Conservation (phyloP, 768 basidiomycete species). For the Russula brevipes region DNA sequence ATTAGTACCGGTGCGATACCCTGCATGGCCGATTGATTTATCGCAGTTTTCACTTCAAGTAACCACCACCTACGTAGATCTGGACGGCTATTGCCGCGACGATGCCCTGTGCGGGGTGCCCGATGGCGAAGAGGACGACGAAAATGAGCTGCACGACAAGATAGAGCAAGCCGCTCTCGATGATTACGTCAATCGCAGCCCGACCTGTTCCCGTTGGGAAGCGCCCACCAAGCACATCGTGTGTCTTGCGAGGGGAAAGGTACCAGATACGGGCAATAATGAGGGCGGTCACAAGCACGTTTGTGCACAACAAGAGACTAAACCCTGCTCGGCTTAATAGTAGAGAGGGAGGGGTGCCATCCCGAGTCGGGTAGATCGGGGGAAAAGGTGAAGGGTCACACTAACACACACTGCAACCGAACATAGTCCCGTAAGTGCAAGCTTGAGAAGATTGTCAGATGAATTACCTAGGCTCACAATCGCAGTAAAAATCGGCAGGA, state of each 20-base stretch:
- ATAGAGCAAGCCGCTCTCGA: conserved; percentile 41
- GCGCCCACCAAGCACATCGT: background rate
- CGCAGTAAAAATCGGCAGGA: conserved; percentile 35
- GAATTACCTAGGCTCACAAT: conserved; percentile 35
- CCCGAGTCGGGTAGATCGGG: background rate
- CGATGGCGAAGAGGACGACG: conserved; percentile 36
- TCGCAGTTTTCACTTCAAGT: no score
- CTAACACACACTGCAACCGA: background rate
- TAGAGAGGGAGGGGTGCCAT: background rate
- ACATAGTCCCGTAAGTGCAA: background rate
- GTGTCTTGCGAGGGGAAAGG: conserved; percentile 23
- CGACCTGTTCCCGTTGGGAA: background rate
- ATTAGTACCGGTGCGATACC: conserved; percentile 17
- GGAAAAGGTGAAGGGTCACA: background rate
- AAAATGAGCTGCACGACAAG: conserved; percentile 38
- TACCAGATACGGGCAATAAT: conserved; percentile 40
- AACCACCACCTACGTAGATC: conserved; percentile 34
- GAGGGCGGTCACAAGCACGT: conserved; percentile 39
- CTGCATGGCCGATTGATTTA: background rate
- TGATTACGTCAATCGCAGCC: conserved; percentile 33
- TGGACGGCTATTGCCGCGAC: conserved; percentile 38
- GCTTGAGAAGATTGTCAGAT: background rate
- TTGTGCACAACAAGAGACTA: conserved; percentile 38
- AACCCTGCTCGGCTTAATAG: conserved; percentile 37
- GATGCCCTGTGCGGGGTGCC: conserved; percentile 35